These are phyloP conservation scores for Penicillium atrosanguineum DNA, from an alignment of 495 filamentous ascomycete genomes.

Conservation along the genomic window DNA sequence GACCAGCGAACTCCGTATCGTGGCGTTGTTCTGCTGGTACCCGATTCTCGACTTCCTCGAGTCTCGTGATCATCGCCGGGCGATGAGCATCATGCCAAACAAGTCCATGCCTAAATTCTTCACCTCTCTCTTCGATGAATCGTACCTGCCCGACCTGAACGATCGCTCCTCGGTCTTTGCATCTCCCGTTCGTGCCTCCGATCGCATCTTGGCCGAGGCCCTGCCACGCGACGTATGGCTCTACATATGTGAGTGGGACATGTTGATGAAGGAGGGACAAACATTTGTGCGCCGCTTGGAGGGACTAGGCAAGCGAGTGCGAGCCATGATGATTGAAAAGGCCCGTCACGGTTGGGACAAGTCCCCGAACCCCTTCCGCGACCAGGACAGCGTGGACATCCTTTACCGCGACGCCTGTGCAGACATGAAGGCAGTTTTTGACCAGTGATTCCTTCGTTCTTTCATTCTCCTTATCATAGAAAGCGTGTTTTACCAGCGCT, in stretches of 20 bases:
- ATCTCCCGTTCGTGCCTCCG: constrained; percentile 59
- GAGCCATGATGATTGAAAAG: constrained; percentile 67
- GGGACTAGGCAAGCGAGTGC: constrained; percentile 63
- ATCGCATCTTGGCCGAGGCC: constrained; percentile 45
- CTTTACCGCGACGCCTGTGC: constrained; percentile 45
- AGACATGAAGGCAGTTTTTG: constrained; percentile 45
- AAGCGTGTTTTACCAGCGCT: constrained; percentile 3
- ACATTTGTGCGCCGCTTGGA: constrained; percentile 62
- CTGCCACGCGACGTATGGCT: constrained; percentile 67
- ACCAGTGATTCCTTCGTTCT: constrained; percentile 16
- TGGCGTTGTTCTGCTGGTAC: constrained; percentile 73
- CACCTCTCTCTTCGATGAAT: constrained; percentile 82
- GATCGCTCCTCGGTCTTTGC: constrained; percentile 58
- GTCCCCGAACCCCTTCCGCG: constrained; percentile 71
- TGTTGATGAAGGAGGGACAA: constrained; percentile 77
- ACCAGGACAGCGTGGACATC: constrained; percentile 39
- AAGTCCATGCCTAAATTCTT: constrained; percentile 71
- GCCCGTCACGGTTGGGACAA: constrained; percentile 88
- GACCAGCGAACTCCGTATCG: constrained; percentile 43
- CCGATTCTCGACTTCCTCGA: constrained; percentile 80
- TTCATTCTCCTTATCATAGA: background rate
- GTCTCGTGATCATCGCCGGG: constrained; percentile 69
- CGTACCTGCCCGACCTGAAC: constrained; percentile 62
- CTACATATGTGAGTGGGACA: constrained; percentile 88
- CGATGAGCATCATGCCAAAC: constrained; percentile 61